These are phyloP conservation scores for Xerophyta viscosa DNA, from an alignment of 106 monocot species.

Conservation along the genomic window DNA sequence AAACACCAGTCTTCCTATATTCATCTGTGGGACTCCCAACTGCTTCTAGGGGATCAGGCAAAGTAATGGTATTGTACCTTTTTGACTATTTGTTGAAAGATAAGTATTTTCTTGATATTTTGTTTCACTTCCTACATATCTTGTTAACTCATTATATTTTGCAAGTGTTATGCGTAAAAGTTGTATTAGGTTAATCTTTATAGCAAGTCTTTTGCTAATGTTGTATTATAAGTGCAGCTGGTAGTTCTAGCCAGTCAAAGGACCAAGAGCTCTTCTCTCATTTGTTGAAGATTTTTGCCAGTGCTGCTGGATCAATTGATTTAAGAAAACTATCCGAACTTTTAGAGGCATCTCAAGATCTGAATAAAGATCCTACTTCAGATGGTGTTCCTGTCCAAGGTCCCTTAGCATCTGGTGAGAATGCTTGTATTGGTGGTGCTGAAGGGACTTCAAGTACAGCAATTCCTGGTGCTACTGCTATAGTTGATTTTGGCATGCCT, in stretches of 20 bases:
- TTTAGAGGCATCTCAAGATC: conserved; percentile 47
- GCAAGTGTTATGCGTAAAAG: no score
- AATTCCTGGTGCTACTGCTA: conserved; percentile 11
- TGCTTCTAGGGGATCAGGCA: no score
- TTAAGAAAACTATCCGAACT: conserved; percentile 28
- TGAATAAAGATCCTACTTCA: conserved; percentile 23
- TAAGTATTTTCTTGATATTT: no score
- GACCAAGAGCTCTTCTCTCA: conserved; percentile 59
- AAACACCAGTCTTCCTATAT: no score
- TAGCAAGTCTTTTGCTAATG: no score
- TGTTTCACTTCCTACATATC: no score
- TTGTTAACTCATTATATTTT: no score
- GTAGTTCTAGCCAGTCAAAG: conserved; percentile 23
- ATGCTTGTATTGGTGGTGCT: background rate
- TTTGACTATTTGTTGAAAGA: no score
- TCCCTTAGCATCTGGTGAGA: conserved; percentile 8
- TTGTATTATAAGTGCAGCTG: conserved; percentile 41
- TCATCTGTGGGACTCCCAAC: no score
- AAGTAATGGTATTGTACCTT: no score
- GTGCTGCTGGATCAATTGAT: conserved; percentile 47
- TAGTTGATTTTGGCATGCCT: conserved; percentile 8
- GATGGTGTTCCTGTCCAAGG: conserved; percentile 17
- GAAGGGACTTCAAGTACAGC: conserved; percentile 7
- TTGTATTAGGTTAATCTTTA: no score
- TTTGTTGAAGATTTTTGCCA: conserved; percentile 51